Evolutionary conservation across 148 eudicot genomes (phyloP).

Genomic region (Pouteria glomerata): DNA sequence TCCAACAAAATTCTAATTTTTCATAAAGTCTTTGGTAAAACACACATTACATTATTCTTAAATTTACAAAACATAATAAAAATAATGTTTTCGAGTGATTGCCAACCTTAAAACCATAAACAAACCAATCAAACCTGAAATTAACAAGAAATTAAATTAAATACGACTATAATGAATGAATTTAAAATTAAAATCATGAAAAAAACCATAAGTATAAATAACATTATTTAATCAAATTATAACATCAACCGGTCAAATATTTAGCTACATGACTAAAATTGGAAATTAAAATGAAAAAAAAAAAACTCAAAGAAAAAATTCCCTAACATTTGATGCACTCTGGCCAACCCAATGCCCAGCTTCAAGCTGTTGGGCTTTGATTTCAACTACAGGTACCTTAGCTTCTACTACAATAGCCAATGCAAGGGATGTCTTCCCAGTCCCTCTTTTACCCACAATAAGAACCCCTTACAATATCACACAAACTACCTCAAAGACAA

Average conservation of each 20-base stretch:
- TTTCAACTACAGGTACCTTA: constrained; percentile 86
- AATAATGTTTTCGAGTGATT: too few relatives aligned
- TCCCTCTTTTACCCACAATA: constrained; percentile 89
- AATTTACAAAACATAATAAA: too few relatives aligned
- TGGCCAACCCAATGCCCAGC: constrained; percentile 93
- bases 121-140: too few relatives aligned
- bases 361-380: constrained; percentile 85
- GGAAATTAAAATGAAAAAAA: neutral
- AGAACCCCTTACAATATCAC: constrained; percentile 73
- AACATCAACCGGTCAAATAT: neutral
- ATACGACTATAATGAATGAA: too few relatives aligned
- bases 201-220: too few relatives aligned
- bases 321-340: constrained; percentile 91
- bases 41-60: too few relatives aligned
- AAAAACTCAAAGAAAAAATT: constrained; percentile 46
- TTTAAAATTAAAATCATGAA: too few relatives aligned
- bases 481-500: neutral
- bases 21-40: too few relatives aligned
- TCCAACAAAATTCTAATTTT: too few relatives aligned
- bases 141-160: too few relatives aligned
- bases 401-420: constrained; percentile 94
- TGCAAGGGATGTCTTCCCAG: constrained; percentile 90
- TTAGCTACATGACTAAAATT: neutral
- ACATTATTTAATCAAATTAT: too few relatives aligned
- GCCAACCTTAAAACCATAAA: too few relatives aligned